Evolutionary conservation across 2,329 filamentous ascomycete genomes (phyloP).

Genomic region (Fusarium sambucinum): DNA sequence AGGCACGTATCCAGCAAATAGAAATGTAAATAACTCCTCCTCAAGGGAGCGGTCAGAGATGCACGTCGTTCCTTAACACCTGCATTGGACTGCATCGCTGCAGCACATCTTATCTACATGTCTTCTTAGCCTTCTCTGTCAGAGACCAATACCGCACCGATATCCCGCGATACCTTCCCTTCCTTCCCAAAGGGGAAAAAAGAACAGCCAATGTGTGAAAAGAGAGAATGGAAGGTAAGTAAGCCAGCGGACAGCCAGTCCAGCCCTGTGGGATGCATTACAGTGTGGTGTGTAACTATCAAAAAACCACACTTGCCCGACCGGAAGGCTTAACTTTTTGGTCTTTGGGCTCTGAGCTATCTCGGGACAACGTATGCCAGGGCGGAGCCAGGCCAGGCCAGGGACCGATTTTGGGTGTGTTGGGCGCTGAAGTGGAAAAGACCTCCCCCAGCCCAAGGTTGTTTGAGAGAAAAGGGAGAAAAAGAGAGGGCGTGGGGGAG

Average conservation of each 20-base stretch:
- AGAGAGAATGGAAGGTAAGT: background rate
- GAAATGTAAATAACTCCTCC: conserved; percentile 21
- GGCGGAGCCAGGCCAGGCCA: conserved; percentile 19
- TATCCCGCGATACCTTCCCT: conserved; percentile 26
- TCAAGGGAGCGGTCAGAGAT: conserved; percentile 35
- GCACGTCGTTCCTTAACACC: conserved; percentile 27
- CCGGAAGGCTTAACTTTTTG: conserved; percentile 16
- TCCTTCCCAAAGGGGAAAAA: conserved; percentile 26
- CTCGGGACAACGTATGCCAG: conserved; percentile 28
- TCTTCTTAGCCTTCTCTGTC: conserved; percentile 15
- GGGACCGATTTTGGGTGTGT: conserved; percentile 31
- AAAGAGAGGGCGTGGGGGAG: conserved; percentile 25
- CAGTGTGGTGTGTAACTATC: conserved; percentile 24
- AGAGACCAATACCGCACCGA: conserved; percentile 24
- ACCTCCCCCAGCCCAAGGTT: background rate
- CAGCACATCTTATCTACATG: conserved; percentile 26
- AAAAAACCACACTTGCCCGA: conserved; percentile 24
- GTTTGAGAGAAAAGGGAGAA: conserved; percentile 3
- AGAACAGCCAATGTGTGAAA: conserved; percentile 1
- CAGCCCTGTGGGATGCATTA: conserved; percentile 28
- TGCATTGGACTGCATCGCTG: conserved; percentile 34
- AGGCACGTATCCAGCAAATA: conserved; percentile 27
- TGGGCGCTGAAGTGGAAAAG: conserved; percentile 18
- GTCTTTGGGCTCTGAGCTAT: conserved; percentile 24
- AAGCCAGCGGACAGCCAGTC: background rate